phyloP scores from a whole-genome alignment of 2,329 filamentous ascomycete genomes.

The Tolypocladium guangdongense region DNA sequence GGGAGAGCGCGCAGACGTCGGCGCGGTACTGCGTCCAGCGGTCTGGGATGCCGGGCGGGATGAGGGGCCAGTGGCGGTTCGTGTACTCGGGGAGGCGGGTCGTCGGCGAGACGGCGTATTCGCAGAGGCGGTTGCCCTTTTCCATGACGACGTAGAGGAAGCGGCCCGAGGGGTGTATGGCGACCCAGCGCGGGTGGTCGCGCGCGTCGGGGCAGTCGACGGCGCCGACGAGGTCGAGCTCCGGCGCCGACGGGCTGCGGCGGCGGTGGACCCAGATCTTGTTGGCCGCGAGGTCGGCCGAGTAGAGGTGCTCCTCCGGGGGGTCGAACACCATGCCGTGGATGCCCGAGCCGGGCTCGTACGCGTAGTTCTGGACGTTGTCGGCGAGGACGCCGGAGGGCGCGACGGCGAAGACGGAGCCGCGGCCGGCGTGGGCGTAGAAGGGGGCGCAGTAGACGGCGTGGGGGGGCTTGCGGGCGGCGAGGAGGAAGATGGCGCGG shows the following conservation, averaged over 20 bases:
- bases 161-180: constrained; percentile 65
- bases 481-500: constrained; percentile 78
- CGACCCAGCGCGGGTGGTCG: constrained; percentile 84
- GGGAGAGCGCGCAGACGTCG: constrained; percentile 68
- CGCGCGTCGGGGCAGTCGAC: constrained; percentile 57
- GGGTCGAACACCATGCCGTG: constrained; percentile 77
- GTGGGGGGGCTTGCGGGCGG: constrained; percentile 66
- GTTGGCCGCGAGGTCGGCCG: constrained; percentile 66
- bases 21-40: constrained; percentile 61
- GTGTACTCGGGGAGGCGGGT: constrained; percentile 73
- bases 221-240: constrained; percentile 58
- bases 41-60: constrained; percentile 57
- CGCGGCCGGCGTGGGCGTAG: constrained; percentile 73
- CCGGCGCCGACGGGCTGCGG: constrained; percentile 21
- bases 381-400: constrained; percentile 42
- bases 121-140: constrained; percentile 72
- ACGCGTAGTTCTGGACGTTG: constrained; percentile 64
- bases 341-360: constrained; percentile 59
- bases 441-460: constrained; percentile 85
- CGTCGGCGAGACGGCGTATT: constrained; percentile 66
- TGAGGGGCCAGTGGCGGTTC: constrained; percentile 63
- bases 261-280: constrained; percentile 81
- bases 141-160: constrained; percentile 86
- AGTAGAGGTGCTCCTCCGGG: constrained; percentile 65
- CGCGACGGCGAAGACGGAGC: constrained; percentile 62